These are phyloP conservation scores for Penicillium palitans DNA, from an alignment of 2,329 filamentous ascomycete genomes.

Conservation along the genomic window DNA sequence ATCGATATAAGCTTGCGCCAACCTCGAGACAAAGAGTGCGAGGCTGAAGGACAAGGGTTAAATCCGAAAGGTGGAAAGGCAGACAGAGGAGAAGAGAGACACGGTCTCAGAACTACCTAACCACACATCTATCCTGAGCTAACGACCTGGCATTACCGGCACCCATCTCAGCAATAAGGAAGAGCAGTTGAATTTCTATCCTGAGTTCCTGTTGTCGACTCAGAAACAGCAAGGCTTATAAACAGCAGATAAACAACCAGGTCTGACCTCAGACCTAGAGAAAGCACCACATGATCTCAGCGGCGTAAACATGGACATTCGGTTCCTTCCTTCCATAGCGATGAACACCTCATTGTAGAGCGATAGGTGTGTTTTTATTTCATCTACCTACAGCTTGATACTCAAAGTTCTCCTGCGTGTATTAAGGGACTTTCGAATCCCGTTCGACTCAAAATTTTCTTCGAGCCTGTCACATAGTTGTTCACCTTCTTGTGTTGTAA, in stretches of 20 bases:
- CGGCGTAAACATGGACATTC: neutral
- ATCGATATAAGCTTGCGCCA: neutral
- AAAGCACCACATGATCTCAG: neutral
- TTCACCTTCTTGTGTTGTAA: neutral
- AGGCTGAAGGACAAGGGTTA: too few relatives aligned
- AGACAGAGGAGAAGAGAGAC: neutral
- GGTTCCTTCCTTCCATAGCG: neutral
- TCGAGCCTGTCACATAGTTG: neutral
- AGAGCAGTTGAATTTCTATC: neutral
- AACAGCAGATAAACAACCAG: neutral
- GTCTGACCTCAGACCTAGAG: neutral
- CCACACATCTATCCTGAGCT: too few relatives aligned
- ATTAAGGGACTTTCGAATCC: neutral
- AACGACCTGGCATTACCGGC: too few relatives aligned
- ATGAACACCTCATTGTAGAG: neutral
- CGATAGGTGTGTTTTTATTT: neutral
- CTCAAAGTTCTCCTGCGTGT: neutral
- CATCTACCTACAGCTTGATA: neutral
- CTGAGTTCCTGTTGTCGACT: neutral
- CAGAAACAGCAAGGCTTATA: neutral
- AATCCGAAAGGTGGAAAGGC: neutral
- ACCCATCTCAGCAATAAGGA: neutral
- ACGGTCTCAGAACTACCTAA: neutral
- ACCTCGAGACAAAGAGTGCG: neutral
- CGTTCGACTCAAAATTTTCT: neutral